A percentile compares a stretch with the other conserved stretches of the same genome.
Evolutionary conservation across 1,284 basidiomycete species (phyloP).

Genomic region (Tilletia setariae): DNA sequence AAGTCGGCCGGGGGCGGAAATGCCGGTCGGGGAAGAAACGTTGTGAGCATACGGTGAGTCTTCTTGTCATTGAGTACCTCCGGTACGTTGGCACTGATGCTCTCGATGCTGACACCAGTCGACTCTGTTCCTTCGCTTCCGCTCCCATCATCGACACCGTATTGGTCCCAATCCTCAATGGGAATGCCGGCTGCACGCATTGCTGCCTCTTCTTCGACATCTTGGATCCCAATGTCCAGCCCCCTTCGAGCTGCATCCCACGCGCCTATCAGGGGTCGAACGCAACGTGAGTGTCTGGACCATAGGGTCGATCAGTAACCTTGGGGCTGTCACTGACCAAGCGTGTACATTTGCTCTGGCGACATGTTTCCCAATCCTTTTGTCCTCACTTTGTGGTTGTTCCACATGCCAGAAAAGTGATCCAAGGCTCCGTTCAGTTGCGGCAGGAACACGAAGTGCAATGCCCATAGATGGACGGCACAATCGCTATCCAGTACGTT

Average conservation of each 20-base stretch:
- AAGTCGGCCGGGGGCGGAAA: slow-evolving; percentile 8
- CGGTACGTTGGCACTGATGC: background rate
- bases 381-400: slow-evolving; percentile 6
- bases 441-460: slow-evolving; percentile 6
- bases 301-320: background rate
- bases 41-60: background rate
- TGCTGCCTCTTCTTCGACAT: background rate
- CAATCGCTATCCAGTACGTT: background rate
- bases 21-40: background rate
- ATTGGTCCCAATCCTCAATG: background rate
- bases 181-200: background rate
- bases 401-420: slow-evolving; percentile 9
- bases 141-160: background rate
- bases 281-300: no score
- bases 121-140: background rate
- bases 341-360: background rate
- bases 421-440: slow-evolving; percentile 6
- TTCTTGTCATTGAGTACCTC: background rate
- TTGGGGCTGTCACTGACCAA: slow-evolving; percentile 1
- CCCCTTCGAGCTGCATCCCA: background rate
- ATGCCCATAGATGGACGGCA: background rate
- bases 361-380: background rate
- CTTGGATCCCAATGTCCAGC: background rate
- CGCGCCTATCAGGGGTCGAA: background rate
- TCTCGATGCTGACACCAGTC: background rate